Base-by-base conservation (phyloP, 2,329 filamentous ascomycete species). In the Onygenales sp. region DNA sequence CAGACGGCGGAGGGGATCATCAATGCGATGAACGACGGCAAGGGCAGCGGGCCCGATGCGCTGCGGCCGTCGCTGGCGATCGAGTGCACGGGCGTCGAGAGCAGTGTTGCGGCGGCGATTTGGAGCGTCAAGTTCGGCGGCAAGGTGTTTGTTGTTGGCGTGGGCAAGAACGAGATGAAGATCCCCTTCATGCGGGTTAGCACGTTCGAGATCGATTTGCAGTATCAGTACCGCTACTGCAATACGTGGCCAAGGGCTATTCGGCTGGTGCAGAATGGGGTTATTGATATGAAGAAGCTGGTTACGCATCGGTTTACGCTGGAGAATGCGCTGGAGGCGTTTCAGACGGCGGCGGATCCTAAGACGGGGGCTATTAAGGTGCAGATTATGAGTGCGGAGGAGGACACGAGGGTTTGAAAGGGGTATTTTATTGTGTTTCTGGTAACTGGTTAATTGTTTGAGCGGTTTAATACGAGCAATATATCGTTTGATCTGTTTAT, bases 301-400 rank as follows among this genome's bases (percentile, higher is more conserved):
- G 89, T 96, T 37, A 96, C 92, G 42, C 92, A 97, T 75, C 80
- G 88, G 14, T 96, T 86, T 73, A 76, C 79, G 59, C 74, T 97
- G 39, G 91, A 95, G 73, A 86, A 97, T 67, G 90, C 91, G 0
- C 71, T 93, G 32, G 82, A 92, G 72, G 92, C 92, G 6, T 97
- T 97, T 70, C 83, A 90, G 74, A 93, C 88, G 42, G 89, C 91
- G 17, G 83, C 87, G 7, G 84, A 96, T 71, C 85, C 89, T 40
- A 90, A 86, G 77, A 95, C 87, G 50, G 91, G 92, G 6, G 89
- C 91, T n/a, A 96, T 97, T 73, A 97, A 97, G 79, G 91, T 96
- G 56, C 87, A 90, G 79, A 96, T 96, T 52, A 48, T 71, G 67
- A 70, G 69, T 56, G 68, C 64, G 9, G 66, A 67, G 56, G 69